Conservation (phyloP, 2,329 filamentous ascomycete genomes). For the Alternaria triticina region DNA sequence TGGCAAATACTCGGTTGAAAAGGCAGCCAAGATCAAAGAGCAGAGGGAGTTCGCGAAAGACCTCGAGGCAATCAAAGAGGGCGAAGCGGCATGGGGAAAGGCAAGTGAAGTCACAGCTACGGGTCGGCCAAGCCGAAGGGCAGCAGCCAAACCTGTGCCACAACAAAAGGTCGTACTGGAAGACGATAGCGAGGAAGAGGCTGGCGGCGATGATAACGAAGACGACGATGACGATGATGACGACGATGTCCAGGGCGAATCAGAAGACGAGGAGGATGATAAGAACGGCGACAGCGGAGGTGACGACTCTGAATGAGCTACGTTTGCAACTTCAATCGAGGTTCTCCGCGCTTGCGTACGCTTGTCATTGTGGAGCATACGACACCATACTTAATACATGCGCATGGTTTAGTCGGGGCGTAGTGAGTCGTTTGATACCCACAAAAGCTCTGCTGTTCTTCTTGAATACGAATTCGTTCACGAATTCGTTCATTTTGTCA, state of each 20-base stretch:
- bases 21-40: conserved; percentile 87
- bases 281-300: conserved; percentile 19
- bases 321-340: background rate
- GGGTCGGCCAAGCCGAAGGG: conserved; percentile 38
- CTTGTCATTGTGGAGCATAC: background rate
- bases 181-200: conserved; percentile 33
- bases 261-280: conserved; percentile 19
- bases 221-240: conserved; percentile 22
- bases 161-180: conserved; percentile 31
- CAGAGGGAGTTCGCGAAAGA: conserved; percentile 82
- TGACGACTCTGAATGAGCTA: conserved; percentile 33
- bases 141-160: conserved; percentile 22
- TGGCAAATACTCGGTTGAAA: conserved; percentile 84
- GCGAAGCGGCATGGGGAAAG: conserved; percentile 77
- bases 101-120: conserved; percentile 32
- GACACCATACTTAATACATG: background rate
- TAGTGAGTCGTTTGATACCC: background rate
- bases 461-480: background rate
- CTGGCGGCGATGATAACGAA: conserved; percentile 20
- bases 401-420: background rate
- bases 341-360: background rate
- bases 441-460: background rate
- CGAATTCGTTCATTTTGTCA: background rate
- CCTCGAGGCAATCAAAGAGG: conserved; percentile 82
- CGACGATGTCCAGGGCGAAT: conserved; percentile 26